A percentile compares a stretch with the other conserved stretches of the same genome.
Evolutionary conservation across 805 yeast species (phyloP).

Genomic region (Yarrowia sp.): DNA sequence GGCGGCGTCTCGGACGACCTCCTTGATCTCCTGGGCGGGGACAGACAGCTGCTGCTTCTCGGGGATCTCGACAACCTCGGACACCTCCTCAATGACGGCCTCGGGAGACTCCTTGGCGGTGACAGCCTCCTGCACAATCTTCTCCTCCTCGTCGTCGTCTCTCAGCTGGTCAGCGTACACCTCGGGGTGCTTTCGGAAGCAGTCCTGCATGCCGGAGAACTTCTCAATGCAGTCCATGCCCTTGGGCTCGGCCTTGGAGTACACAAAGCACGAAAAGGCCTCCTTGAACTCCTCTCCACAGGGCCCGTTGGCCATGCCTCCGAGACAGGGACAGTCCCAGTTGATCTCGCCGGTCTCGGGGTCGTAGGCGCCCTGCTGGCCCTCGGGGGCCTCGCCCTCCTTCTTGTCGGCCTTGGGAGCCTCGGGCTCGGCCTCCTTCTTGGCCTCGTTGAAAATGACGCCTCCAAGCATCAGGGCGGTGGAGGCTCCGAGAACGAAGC

Average conservation of each 20-base stretch:
- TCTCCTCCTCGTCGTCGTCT: constrained; percentile 62
- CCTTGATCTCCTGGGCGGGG: constrained; percentile 40
- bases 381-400: constrained; percentile 39
- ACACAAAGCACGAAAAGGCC: constrained; percentile 94
- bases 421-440: constrained; percentile 19
- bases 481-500: constrained; percentile 22
- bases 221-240: constrained; percentile 94
- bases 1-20: constrained; percentile 43
- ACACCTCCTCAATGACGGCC: constrained; percentile 19
- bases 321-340: constrained; percentile 99
- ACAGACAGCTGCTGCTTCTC: constrained; percentile 20
- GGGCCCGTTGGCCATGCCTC: constrained; percentile 99
- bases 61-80: constrained; percentile 29
- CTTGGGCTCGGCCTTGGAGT: constrained; percentile 93
- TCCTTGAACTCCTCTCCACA: constrained; percentile 95
- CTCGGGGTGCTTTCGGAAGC: constrained; percentile 93
- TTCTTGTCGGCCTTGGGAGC: constrained; percentile 18
- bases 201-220: constrained; percentile 89
- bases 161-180: constrained; percentile 89
- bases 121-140: constrained; percentile 41
- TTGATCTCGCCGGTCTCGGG: constrained; percentile 98
- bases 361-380: constrained; percentile 72
- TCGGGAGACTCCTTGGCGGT: constrained; percentile 16
- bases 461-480: constrained; percentile 34
- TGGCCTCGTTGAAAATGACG: constrained; percentile 38